Base-by-base conservation (phyloP, 2,329 filamentous ascomycete genomes). In the Chalara sp. region DNA sequence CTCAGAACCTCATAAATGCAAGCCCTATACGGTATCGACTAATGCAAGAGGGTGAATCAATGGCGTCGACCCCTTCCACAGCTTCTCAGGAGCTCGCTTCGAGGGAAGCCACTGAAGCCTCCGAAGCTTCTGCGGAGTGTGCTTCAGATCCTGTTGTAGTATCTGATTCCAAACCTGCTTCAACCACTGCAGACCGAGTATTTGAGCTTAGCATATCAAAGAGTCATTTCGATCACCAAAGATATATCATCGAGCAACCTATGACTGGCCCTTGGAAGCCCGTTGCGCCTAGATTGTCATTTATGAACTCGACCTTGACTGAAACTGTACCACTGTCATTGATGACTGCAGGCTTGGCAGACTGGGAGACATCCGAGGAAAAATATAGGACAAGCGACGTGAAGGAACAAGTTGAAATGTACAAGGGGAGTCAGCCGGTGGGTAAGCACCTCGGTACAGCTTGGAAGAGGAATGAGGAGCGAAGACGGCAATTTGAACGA, bases 311-410 rank as follows among this genome's bases (percentile, higher is more conserved):
- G 3, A 53, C 57, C 6, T 50, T 67, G 3, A 50, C 50, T 1
- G 37, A 64, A 1, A 50, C 50, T 1, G 39, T 65, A 1, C 55
- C 58, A 5, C 28, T 48, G 4, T 53, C 53, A 6, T 44, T 58
- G 10, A 57, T 52, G 53, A 50, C 55, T 6, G 49, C 50, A 4
- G 64, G 63, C 1, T 21, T 67, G 37, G 41, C 47, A 6, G 64
- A 67, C 49, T 67, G 64, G 64, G 64, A 64, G 21, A 63, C 61
- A 5, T 60, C 60, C 48, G 42, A 45, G 4, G 29, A 47, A 12
- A 46, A 37, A 11, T 42, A 46, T 13, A 46, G 46, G 2, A 54
- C 8, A n/a, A n/a, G n/a, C n/a, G 35, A 37, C 35, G n/a, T 37
- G n/a, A 37, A 37, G 35, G 35, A 37, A n/a, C 35, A 37, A 4